Evolutionary conservation across 2,329 filamentous ascomycete genomes (phyloP).

Genomic region (Eutypa lata): DNA sequence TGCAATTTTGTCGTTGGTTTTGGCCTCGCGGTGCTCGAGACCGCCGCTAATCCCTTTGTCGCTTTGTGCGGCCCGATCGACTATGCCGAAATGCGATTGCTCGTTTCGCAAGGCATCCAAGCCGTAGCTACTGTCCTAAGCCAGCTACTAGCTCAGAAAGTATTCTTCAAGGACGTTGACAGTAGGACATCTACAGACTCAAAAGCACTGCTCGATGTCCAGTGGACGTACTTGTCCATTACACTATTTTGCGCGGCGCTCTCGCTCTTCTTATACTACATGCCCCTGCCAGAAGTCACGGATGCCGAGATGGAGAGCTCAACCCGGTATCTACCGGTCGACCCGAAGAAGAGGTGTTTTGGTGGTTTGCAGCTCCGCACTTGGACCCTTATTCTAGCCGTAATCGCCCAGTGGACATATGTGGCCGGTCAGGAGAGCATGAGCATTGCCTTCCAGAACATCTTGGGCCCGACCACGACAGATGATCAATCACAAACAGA

Average conservation of each 20-base stretch:
- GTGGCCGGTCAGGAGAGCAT: slow-evolving; percentile 69
- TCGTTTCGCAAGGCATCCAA: slow-evolving; percentile 74
- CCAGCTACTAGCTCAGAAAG: slow-evolving; percentile 67
- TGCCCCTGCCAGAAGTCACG: slow-evolving; percentile 60
- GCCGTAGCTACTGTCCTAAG: slow-evolving; percentile 72
- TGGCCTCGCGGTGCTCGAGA: slow-evolving; percentile 74
- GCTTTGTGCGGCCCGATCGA: slow-evolving; percentile 69
- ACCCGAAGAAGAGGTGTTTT: slow-evolving; percentile 45
- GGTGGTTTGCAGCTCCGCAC: slow-evolving; percentile 53
- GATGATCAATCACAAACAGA: slow-evolving; percentile 16
- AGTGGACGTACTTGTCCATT: slow-evolving; percentile 83
- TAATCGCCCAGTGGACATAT: slow-evolving; percentile 76
- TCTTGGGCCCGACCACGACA: slow-evolving; percentile 37
- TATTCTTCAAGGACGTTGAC: slow-evolving; percentile 65
- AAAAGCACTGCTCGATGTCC: slow-evolving; percentile 65
- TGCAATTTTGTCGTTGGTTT: slow-evolving; percentile 73
- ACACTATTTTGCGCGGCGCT: slow-evolving; percentile 71
- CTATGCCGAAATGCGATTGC: slow-evolving; percentile 71
- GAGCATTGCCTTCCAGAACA: slow-evolving; percentile 56
- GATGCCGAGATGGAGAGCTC: slow-evolving; percentile 52
- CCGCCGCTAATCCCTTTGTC: slow-evolving; percentile 74
- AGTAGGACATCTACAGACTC: slow-evolving; percentile 26
- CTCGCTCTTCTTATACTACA: slow-evolving; percentile 66
- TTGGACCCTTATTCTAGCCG: slow-evolving; percentile 63
- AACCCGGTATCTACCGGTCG: slow-evolving; percentile 45